These are phyloP conservation scores for Aspergillus sp. DNA, from an alignment of 2,329 filamentous ascomycete species.

Conservation along the genomic window DNA sequence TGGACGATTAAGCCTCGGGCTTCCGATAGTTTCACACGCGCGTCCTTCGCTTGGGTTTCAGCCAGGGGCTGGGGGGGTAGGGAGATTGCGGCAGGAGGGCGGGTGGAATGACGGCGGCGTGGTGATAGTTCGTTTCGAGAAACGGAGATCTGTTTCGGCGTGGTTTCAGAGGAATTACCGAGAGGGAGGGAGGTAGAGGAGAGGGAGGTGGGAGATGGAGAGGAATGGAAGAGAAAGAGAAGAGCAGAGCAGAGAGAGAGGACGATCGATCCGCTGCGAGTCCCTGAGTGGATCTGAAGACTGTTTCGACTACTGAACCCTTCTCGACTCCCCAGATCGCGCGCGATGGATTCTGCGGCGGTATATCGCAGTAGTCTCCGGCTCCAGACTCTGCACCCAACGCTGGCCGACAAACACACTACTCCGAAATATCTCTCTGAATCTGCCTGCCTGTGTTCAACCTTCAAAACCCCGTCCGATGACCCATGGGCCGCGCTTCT, in stretches of 20 bases:
- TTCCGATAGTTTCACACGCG: conserved; percentile 14
- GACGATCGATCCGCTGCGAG: too few relatives aligned
- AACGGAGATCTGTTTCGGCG: conserved; percentile 3
- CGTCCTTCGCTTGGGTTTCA: conserved; percentile 13
- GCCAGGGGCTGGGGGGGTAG: conserved; percentile 7
- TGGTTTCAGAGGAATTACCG: conserved; percentile 7
- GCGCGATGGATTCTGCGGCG: too few relatives aligned
- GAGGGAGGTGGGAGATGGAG: background rate
- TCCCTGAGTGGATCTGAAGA: too few relatives aligned
- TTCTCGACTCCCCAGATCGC: too few relatives aligned
- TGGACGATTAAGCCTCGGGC: conserved; percentile 12
- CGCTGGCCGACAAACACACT: too few relatives aligned
- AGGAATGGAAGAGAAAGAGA: background rate
- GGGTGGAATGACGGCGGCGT: conserved; percentile 11
- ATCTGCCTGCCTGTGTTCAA: too few relatives aligned
- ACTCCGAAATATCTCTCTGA: too few relatives aligned
- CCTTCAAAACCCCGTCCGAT: too few relatives aligned
- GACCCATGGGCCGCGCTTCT: background rate
- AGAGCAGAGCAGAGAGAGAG: background rate
- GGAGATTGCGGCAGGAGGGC: conserved; percentile 23
- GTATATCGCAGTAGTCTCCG: too few relatives aligned
- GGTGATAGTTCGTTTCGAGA: background rate
- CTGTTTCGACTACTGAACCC: too few relatives aligned
- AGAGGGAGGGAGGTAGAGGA: background rate
- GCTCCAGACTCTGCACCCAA: too few relatives aligned